phyloP scores from a whole-genome alignment of 306 rosid genomes.

The Erythrophleum fordii region DNA sequence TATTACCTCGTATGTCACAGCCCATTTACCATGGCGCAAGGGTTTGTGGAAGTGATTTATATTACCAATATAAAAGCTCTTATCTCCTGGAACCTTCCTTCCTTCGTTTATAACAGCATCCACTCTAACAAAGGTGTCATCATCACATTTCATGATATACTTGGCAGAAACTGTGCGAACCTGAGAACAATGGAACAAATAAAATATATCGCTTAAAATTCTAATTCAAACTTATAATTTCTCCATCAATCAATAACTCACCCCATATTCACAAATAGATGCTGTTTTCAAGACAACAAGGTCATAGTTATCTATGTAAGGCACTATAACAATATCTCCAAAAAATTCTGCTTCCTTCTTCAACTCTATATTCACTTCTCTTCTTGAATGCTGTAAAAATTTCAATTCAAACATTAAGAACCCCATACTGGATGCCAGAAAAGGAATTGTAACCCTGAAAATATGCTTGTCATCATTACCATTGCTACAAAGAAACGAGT shows the following conservation, averaged over 20 bases:
- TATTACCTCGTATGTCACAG: constrained; percentile 80
- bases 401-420: constrained; percentile 38
- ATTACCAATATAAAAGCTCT: constrained; percentile 81
- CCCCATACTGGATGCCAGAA: background rate
- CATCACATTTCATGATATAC: constrained; percentile 89
- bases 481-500: constrained; percentile 90
- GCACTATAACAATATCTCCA: constrained; percentile 88
- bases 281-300: constrained; percentile 91
- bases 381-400: constrained; percentile 65
- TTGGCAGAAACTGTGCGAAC: constrained; percentile 69
- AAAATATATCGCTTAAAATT: background rate
- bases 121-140: constrained; percentile 87
- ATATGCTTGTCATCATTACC: constrained; percentile 44
- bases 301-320: constrained; percentile 88
- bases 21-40: constrained; percentile 91
- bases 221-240: background rate
- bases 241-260: constrained; percentile 48
- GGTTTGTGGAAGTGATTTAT: constrained; percentile 84
- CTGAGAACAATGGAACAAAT: constrained; percentile 46
- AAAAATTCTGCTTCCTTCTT: constrained; percentile 90
- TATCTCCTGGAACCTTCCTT: constrained; percentile 51
- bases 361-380: constrained; percentile 73
- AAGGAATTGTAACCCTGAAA: constrained; percentile 12
- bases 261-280: constrained; percentile 94
- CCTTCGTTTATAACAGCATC: constrained; percentile 72